Percentiles rank a stretch among this genome's conserved stretches.
Evolutionary conservation across 2,329 filamentous ascomycete genomes (phyloP).

Genomic region (Purpureocillium takamizusanense): DNA sequence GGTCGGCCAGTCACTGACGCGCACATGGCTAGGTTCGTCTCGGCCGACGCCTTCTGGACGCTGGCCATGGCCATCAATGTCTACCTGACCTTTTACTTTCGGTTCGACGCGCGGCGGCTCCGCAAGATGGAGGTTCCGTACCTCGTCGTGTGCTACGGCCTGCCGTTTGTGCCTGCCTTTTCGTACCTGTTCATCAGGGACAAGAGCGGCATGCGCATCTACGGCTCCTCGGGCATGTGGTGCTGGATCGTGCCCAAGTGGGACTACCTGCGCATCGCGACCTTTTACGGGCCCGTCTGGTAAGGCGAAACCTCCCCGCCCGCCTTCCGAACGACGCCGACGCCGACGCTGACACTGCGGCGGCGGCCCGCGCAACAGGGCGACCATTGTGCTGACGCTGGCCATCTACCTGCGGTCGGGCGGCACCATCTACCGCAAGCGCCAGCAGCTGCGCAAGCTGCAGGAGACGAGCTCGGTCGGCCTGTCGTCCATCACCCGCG

Average conservation of each 20-base stretch:
- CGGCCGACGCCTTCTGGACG: slow-evolving; percentile 63
- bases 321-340: not conserved
- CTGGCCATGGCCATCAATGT: slow-evolving; percentile 74
- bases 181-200: slow-evolving; percentile 52
- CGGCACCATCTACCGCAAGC: slow-evolving; percentile 49
- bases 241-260: slow-evolving; percentile 61
- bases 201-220: slow-evolving; percentile 42
- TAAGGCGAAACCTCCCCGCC: slow-evolving; percentile 1
- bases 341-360: not conserved
- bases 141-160: slow-evolving; percentile 55
- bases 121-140: slow-evolving; percentile 60
- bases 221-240: slow-evolving; percentile 67
- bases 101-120: slow-evolving; percentile 53
- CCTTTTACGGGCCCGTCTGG: slow-evolving; percentile 62
- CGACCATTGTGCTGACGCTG: slow-evolving; percentile 4
- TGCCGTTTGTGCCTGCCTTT: slow-evolving; percentile 57
- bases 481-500: slow-evolving; percentile 24
- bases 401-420: slow-evolving; percentile 36
- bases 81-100: slow-evolving; percentile 65
- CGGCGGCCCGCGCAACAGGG: not conserved
- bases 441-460: slow-evolving; percentile 35
- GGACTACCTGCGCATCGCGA: slow-evolving; percentile 58
- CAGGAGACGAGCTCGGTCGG: slow-evolving; percentile 17
- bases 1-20: not conserved
- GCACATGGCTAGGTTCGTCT: slow-evolving; percentile 50